phyloP scores from a whole-genome alignment of 495 filamentous ascomycete species.

The Glonium stellatum region DNA sequence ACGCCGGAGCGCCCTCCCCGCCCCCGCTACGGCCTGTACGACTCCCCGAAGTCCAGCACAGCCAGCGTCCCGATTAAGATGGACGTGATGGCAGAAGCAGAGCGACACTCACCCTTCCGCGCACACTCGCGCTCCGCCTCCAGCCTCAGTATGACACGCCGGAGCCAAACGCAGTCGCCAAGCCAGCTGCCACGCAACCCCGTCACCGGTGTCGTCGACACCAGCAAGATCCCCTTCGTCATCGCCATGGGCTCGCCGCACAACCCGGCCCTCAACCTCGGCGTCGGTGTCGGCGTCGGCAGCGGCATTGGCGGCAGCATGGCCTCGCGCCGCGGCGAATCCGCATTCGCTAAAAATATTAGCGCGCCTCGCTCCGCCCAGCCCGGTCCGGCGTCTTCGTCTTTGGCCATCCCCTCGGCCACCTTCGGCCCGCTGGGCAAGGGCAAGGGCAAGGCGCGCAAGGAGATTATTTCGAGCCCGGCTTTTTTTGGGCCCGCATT shows the following conservation, averaged over 20 bases:
- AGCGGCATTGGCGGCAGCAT: background rate
- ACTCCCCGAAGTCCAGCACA: slow-evolving; percentile 4
- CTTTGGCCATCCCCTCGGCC: slow-evolving; percentile 1
- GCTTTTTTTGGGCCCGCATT: background rate
- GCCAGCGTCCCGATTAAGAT: background rate
- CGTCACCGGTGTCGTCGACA: background rate
- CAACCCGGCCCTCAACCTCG: slow-evolving; percentile 21
- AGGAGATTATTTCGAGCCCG: slow-evolving; percentile 19
- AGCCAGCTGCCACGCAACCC: slow-evolving; percentile 5
- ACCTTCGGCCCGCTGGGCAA: slow-evolving; percentile 15
- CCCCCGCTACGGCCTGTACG: slow-evolving; percentile 19
- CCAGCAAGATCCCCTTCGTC: slow-evolving; percentile 22
- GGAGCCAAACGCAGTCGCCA: background rate
- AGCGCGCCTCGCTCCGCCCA: slow-evolving; percentile 3
- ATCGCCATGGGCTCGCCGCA: slow-evolving; percentile 26
- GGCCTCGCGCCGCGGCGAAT: background rate
- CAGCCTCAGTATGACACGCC: background rate
- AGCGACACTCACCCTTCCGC: slow-evolving; percentile 19
- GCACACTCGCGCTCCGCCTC: slow-evolving; percentile 1
- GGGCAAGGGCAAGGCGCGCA: slow-evolving; percentile 24
- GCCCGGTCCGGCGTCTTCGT: background rate
- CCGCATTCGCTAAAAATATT: slow-evolving; percentile 7
- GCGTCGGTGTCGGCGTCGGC: slow-evolving; percentile 3
- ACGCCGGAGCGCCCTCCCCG: slow-evolving; percentile 25
- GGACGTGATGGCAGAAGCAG: slow-evolving; percentile 26